Base-by-base conservation (phyloP, 345 rosid genomes). In the Populus simonii region DNA sequence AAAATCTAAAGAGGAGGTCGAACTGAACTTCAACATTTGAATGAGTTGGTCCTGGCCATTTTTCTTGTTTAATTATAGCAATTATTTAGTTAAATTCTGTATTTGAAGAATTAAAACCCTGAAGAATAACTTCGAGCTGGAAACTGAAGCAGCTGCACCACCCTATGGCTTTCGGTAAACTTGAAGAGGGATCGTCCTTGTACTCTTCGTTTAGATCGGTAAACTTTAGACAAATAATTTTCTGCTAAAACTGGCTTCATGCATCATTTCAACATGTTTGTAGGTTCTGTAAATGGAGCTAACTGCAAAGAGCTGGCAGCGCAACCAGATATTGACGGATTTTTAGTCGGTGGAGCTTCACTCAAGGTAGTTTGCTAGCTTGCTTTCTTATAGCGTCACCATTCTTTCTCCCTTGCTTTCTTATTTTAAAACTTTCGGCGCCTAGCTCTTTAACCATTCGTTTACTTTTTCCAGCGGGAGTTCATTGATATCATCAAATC, bases 291-390 rank as follows among this genome's bases (percentile, higher is more conserved):
- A 6, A 92, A 86, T 74, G 93, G 92, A 73, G 85, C 74, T 47
- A 92, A 92, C 81, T 89, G 92, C 91, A 86, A 80, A 77, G 92
- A 89, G 71, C 79, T 90, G 86, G 90, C 89, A 2, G 85, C 66
- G 66, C 86, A 92, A 74, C 85, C 89, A 5, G 92, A 92, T 77
- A 84, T 92, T 36, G 96, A 90, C 77, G 96, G 93, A 73, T 92
- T 92, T 86, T 87, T 92, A 86, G 96, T 92, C 57, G 93, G 92
- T 11, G 96, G 93, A 75, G 96, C 96, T 77, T 92, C 96, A 51
- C 79, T 92, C 41, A 90, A 92, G 92, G 93, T 90, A 74, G 17
- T 36, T 51, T 12, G 59, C 39, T 68, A 43, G 27, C 27, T 72
- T 23, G 11, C 29, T 25, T 11, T 15, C 13, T 6, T 16, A 1